Base-by-base conservation (phyloP, 768 basidiomycete genomes). In the Auriscalpium microsporum region DNA sequence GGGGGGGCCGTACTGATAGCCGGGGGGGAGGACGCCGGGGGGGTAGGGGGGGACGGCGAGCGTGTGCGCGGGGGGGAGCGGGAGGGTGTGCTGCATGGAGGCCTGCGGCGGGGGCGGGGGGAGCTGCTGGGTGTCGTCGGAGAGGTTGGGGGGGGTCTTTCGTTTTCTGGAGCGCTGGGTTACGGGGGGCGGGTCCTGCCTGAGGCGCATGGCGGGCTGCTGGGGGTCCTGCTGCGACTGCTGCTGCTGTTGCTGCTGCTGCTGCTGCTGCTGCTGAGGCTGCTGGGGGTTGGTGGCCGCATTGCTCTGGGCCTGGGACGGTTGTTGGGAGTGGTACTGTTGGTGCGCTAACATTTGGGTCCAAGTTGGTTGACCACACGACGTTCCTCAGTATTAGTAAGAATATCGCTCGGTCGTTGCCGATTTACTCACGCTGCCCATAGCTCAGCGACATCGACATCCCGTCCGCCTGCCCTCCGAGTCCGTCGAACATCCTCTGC, bases 121-220 rank as follows among this genome's bases (percentile, higher is more conserved):
- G 44, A 71, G 73, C 53, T 71, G 69, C 48, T 56, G 58, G 40
- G 58, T 16, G 61, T 61, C 58, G 38, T 61, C 21, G 46, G 49
- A 19, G 6, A 72, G 61, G 17, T 73, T 64, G 2, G 86, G 78
- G 8, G 86, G 84, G 0, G 86, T 65, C 68, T 90, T 90, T 63
- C 87, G 80, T 67, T 90, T 90, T 56, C 86, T 77, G 35, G 74
- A 65, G 10, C 80, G 76, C 55, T 63, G 63, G 52, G 68, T 66
- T 51, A 69, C 67, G 45, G 66, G 50, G 49, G 69, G 65, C 13
- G 69, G 77, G 50, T 85, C 83, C 45, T 86, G 84, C 64, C 81
- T 78, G 42, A 87, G 76, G 63, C 84, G 80, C 79, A 83, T 80
- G n/a, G 71, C 63, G 52, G 45, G 58, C 53, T 13, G 60, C 46